Base-by-base conservation (phyloP, 768 basidiomycete species). In the Agrocybe pediades region DNA sequence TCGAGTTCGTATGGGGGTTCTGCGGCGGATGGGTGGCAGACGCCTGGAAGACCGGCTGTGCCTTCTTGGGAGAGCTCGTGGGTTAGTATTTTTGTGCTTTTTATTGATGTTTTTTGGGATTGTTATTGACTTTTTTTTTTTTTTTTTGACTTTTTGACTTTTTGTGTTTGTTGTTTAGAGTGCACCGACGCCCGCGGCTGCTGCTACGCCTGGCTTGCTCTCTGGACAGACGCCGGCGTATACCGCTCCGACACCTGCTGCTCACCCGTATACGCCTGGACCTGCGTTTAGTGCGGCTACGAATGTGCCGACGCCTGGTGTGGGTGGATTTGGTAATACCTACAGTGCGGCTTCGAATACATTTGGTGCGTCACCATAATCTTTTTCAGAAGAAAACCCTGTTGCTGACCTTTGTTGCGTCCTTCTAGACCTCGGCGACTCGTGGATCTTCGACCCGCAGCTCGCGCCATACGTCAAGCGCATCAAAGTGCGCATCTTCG, bases 171-270 rank as follows among this genome's bases (percentile, higher is more conserved):
- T 42, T 46, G 19, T n/a, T 9, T 24, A 78, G 74, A 73, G 77
- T 45, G 81, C 81, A 4, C 81, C 82, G 4, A 84, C 83, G 16
- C 83, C 83, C 16, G 77, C 74, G 44, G 74, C 75, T 25, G 76
- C 72, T 26, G 66, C 73, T 20, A 80, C 80, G 2, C 78, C 79
- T 45, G 73, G 68, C 21, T 65, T 67, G 45, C 63, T 62, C 21
- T 50, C 63, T 30, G 71, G 71, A 2, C 67, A 67, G 16, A 77
- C 75, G 15, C 75, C 74, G 16, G 63, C 69, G 58, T 67, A 59
- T 33, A 51, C 57, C 41, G 72, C 71, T 11, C 69, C 74, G 3
- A 77, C 76, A 5, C 75, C 78, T 29, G 73, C 65, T 23, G 66
- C 65, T 36, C 63, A 66, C 50, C 57, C 58, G 49, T 65, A 65